Evolutionary conservation across 148 eudicot species (phyloP).

Genomic region (Heliamphora exappendiculata): DNA sequence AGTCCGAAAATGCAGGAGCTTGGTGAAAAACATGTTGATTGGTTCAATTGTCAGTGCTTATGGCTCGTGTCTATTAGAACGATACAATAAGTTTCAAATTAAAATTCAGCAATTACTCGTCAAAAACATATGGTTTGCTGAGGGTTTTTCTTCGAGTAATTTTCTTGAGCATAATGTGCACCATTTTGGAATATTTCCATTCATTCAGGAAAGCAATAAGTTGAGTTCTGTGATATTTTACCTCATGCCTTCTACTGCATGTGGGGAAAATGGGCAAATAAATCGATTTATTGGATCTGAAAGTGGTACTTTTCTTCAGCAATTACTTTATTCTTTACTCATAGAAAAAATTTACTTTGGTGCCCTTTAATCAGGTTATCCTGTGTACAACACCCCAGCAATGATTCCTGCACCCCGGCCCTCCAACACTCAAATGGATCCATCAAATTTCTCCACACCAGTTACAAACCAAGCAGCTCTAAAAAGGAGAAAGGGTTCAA

Average conservation of each 20-base stretch:
- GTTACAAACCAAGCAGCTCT: conserved; percentile 23
- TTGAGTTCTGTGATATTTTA: background rate
- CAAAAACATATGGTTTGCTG: background rate
- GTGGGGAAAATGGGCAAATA: background rate
- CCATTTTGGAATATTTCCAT: background rate
- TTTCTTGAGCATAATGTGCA: background rate
- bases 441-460: conserved; percentile 36
- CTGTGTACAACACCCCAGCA: conserved; percentile 31
- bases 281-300: background rate
- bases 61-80: background rate
- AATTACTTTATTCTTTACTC: background rate
- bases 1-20: background rate
- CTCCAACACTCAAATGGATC: conserved; percentile 22
- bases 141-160: background rate
- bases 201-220: background rate
- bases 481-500: conserved; percentile 50
- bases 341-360: too few species aligned
- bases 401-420: conserved; percentile 41
- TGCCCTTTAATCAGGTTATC: conserved; percentile 30
- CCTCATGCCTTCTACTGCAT: background rate
- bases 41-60: background rate
- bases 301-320: background rate
- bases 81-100: background rate
- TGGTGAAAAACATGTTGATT: background rate
- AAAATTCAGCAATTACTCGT: background rate